Percentiles rank a stretch among this genome's conserved stretches.
These are phyloP conservation scores for Gentiana dahurica DNA, from an alignment of 257 asterid species.

Conservation along the genomic window DNA sequence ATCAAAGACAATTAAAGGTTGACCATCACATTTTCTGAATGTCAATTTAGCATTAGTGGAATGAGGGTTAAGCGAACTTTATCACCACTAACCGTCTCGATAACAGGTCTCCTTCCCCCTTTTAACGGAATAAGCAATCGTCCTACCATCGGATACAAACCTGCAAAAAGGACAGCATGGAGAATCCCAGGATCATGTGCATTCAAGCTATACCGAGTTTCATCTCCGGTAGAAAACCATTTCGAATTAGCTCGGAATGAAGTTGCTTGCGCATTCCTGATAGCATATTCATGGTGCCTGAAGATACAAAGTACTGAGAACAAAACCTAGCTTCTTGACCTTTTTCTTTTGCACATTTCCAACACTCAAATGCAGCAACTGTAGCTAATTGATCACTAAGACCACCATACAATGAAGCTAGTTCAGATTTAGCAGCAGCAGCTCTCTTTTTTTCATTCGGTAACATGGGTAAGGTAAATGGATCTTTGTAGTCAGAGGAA, in stretches of 20 bases:
- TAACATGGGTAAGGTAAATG: constrained; percentile 65
- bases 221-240: constrained; percentile 52
- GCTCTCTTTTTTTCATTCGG: constrained; percentile 61
- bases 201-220: constrained; percentile 47
- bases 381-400: constrained; percentile 77
- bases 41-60: constrained; percentile 45
- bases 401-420: constrained; percentile 76
- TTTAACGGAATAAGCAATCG: constrained; percentile 39
- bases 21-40: constrained; percentile 14
- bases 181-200: constrained; percentile 75
- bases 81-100: constrained; percentile 65
- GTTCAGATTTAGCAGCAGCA: constrained; percentile 50
- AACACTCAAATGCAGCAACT: constrained; percentile 82
- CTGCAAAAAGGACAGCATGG: constrained; percentile 63
- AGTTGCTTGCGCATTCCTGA: constrained; percentile 67
- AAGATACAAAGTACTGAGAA: constrained; percentile 51
- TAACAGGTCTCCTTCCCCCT: constrained; percentile 30
- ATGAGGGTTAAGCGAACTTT: constrained; percentile 58
- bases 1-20: constrained; percentile 54
- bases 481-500: constrained; percentile 66
- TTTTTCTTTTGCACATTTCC: constrained; percentile 54
- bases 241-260: constrained; percentile 39
- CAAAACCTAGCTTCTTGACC: constrained; percentile 58
- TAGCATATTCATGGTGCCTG: constrained; percentile 58
- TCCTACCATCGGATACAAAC: constrained; percentile 86